A percentile compares a stretch with the other conserved stretches of the same genome.
Evolutionary conservation across 306 rosid species (phyloP).

Genomic region (Aeschynomene evenia): DNA sequence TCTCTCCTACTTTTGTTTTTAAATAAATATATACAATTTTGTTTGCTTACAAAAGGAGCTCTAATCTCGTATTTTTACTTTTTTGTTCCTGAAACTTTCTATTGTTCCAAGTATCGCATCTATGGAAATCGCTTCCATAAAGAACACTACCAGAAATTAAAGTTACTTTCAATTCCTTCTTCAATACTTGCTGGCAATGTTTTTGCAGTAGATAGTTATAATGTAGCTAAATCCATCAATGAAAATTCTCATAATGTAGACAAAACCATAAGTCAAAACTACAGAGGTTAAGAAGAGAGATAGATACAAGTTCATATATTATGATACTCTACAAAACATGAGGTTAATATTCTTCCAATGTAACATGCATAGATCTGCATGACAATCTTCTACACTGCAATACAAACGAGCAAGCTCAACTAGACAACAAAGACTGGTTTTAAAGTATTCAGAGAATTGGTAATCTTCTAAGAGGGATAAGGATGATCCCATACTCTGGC

Average conservation of each 20-base stretch:
- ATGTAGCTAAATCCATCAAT: not conserved
- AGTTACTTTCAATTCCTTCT: too few relatives aligned
- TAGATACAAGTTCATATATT: too few relatives aligned
- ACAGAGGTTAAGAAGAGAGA: not conserved
- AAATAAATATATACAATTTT: too few relatives aligned
- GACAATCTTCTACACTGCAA: not conserved
- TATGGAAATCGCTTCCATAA: not conserved
- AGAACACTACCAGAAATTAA: not conserved
- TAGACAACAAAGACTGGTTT: not conserved
- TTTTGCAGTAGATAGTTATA: slow-evolving; percentile 6
- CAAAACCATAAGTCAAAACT: not conserved
- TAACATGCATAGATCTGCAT: slow-evolving; percentile 11
- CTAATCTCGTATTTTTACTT: not conserved
- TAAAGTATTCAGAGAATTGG: not conserved
- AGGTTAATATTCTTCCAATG: not conserved
- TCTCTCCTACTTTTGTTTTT: too few relatives aligned
- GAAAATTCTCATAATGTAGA: not conserved
- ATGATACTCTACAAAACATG: not conserved
- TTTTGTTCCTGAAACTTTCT: not conserved
- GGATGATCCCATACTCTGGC: slow-evolving; percentile 26
- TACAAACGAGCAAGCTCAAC: not conserved
- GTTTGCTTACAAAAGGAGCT: too few relatives aligned
- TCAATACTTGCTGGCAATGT: not conserved
- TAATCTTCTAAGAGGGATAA: not conserved
- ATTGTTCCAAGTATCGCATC: not conserved